Evolutionary conservation across 345 rosid genomes (phyloP).

Genomic region (Gossypium sturtianum): DNA sequence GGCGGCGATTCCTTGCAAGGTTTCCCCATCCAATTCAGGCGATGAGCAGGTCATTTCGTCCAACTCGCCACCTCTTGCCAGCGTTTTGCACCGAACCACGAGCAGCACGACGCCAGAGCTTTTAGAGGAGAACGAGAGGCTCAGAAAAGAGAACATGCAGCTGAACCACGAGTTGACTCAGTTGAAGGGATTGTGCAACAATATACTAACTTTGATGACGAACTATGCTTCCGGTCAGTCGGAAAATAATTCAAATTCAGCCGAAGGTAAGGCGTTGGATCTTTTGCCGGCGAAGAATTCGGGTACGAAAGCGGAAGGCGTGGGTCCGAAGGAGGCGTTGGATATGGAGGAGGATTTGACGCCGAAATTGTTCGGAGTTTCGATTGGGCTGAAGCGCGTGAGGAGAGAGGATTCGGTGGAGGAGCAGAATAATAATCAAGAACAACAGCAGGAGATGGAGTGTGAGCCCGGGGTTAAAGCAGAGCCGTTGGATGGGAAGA

Average conservation of each 20-base stretch:
- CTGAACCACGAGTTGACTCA: conserved; percentile 65
- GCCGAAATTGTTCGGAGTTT: conserved; percentile 78
- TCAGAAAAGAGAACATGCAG: conserved; percentile 63
- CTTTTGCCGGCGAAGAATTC: conserved; percentile 33
- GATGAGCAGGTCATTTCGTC: conserved; percentile 78
- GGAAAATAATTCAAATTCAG: conserved; percentile 18
- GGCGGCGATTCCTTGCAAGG: conserved; percentile 21
- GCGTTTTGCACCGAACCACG: conserved; percentile 32
- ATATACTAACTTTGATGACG: conserved; percentile 54
- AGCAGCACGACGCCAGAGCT: conserved; percentile 77
- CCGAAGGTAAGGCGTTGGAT: conserved; percentile 42
- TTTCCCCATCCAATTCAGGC: conserved; percentile 69
- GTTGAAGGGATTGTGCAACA: conserved; percentile 59
- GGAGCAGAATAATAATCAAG: conserved; percentile 19
- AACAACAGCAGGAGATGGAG: conserved; percentile 17
- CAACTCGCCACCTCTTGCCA: conserved; percentile 55
- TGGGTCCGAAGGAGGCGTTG: background rate
- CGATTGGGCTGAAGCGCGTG: conserved; percentile 70
- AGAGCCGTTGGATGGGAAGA: conserved; percentile 57
- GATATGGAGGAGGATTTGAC: conserved; percentile 29
- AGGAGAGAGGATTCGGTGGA: conserved; percentile 44
- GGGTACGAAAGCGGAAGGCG: conserved; percentile 12
- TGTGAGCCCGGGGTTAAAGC: conserved; percentile 38
- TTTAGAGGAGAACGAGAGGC: conserved; percentile 71
- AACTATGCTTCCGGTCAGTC: conserved; percentile 48